phyloP scores from a whole-genome alignment of 2,329 filamentous ascomycete genomes.

The Daldinia eschscholtzii region DNA sequence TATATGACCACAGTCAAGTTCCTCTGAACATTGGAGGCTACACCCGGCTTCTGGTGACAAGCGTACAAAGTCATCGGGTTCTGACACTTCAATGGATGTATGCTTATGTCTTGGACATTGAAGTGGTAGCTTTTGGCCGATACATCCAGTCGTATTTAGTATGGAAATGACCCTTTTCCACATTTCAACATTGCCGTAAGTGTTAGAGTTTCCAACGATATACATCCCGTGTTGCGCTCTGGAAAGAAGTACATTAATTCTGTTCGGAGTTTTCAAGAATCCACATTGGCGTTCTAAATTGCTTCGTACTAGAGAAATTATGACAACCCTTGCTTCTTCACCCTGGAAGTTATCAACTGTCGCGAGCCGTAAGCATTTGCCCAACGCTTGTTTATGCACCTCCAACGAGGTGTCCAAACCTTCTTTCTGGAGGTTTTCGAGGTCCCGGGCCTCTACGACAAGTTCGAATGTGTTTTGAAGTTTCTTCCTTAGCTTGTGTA shows the following conservation, averaged over 20 bases:
- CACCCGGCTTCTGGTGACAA: conserved; percentile 2
- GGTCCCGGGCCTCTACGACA: conserved; percentile 71
- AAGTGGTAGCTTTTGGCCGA: conserved; percentile 57
- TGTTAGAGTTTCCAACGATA: conserved; percentile 74
- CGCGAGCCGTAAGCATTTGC: conserved; percentile 66
- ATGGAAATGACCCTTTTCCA: conserved; percentile 70
- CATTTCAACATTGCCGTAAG: conserved; percentile 69
- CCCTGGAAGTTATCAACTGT: conserved; percentile 84
- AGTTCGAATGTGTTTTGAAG: conserved; percentile 68
- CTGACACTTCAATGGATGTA: background rate
- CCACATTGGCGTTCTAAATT: conserved; percentile 70
- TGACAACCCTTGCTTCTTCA: conserved; percentile 78
- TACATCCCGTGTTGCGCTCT: conserved; percentile 78
- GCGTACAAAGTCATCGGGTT: background rate
- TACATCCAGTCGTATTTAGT: conserved; percentile 58
- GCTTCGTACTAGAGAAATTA: conserved; percentile 78
- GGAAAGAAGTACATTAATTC: conserved; percentile 76
- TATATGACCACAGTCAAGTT: background rate
- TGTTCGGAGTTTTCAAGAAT: conserved; percentile 74
- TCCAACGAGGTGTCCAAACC: conserved; percentile 17
- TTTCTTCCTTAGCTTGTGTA: conserved; percentile 63
- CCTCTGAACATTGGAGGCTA: background rate
- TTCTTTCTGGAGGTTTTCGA: conserved; percentile 60
- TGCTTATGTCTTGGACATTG: conserved; percentile 3
- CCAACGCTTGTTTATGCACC: conserved; percentile 57